phyloP scores from a whole-genome alignment of 768 basidiomycete genomes.

The Melanogaster broomeanus region DNA sequence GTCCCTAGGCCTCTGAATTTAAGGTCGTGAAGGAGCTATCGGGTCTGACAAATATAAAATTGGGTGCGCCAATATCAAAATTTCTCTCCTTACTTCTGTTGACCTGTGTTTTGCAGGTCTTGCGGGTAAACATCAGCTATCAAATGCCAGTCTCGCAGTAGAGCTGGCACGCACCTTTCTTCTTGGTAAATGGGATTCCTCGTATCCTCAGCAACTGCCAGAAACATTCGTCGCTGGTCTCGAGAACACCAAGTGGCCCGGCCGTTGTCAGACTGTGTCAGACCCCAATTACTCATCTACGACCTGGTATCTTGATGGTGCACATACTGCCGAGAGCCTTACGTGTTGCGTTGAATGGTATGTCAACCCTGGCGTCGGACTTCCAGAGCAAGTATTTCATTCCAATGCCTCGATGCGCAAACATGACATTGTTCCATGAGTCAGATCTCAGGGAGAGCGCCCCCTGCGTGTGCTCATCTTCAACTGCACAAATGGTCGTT shows the following conservation, averaged over 20 bases:
- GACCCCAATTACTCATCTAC: slow-evolving; percentile 55
- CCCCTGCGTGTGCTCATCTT: slow-evolving; percentile 74
- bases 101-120: slow-evolving; percentile 55
- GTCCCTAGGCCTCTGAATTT: slow-evolving; percentile 65
- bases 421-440: slow-evolving; percentile 4
- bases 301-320: slow-evolving; percentile 94
- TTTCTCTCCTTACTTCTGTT: slow-evolving; percentile 1
- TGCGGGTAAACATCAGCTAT: slow-evolving; percentile 80
- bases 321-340: slow-evolving; percentile 92
- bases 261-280: slow-evolving; percentile 82
- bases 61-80: slow-evolving; percentile 48
- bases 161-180: slow-evolving; percentile 72
- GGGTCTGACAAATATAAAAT: slow-evolving; percentile 51
- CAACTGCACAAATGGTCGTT: slow-evolving; percentile 92
- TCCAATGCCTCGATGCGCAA: background rate
- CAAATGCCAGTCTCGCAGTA: slow-evolving; percentile 87
- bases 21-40: slow-evolving; percentile 55
- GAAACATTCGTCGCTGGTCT: slow-evolving; percentile 61
- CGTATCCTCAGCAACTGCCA: slow-evolving; percentile 40
- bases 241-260: slow-evolving; percentile 81
- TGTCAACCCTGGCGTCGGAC: slow-evolving; percentile 55
- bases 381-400: slow-evolving; percentile 34
- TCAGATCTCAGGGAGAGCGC: slow-evolving; percentile 16
- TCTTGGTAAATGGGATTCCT: slow-evolving; percentile 23
- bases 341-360: slow-evolving; percentile 90